Conservation (phyloP, 495 filamentous ascomycete genomes). For the Astrothelium macrocarpum region DNA sequence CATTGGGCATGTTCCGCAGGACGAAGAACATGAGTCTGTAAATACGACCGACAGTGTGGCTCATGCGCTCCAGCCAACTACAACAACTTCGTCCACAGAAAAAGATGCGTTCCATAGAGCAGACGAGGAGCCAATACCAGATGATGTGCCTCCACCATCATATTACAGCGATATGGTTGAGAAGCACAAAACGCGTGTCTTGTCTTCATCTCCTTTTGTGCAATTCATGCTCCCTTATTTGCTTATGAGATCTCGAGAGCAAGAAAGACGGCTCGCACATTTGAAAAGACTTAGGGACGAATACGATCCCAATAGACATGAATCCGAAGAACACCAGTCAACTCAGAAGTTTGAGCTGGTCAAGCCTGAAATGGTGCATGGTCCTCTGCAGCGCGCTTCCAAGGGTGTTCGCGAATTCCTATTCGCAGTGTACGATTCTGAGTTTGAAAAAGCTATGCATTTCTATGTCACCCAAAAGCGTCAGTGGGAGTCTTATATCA, state of each 20-base stretch:
- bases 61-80: neutral
- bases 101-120: neutral
- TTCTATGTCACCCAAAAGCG: slow-evolving; percentile 89
- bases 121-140: slow-evolving; percentile 47
- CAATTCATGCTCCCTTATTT: slow-evolving; percentile 90
- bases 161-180: slow-evolving; percentile 92
- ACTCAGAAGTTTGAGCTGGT: slow-evolving; percentile 76
- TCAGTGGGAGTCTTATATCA: slow-evolving; percentile 88
- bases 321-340: slow-evolving; percentile 37
- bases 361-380: slow-evolving; percentile 87
- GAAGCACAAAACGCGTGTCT: slow-evolving; percentile 78
- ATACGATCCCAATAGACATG: slow-evolving; percentile 36
- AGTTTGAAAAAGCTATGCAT: slow-evolving; percentile 90
- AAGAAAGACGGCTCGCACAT: slow-evolving; percentile 72
- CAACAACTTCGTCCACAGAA: neutral
- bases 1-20: neutral
- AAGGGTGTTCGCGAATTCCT: slow-evolving; percentile 75
- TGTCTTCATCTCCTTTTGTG: slow-evolving; percentile 95
- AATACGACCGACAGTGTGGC: neutral
- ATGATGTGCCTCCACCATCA: slow-evolving; percentile 79
- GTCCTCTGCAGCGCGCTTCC: slow-evolving; percentile 62
- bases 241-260: slow-evolving; percentile 80
- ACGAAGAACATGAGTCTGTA: neutral
- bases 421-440: slow-evolving; percentile 86
- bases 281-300: slow-evolving; percentile 74